Percentiles rank a stretch among this genome's conserved stretches.
Conservation (phyloP, 2,329 filamentous ascomycete species). For the Colletotrichum filicis region DNA sequence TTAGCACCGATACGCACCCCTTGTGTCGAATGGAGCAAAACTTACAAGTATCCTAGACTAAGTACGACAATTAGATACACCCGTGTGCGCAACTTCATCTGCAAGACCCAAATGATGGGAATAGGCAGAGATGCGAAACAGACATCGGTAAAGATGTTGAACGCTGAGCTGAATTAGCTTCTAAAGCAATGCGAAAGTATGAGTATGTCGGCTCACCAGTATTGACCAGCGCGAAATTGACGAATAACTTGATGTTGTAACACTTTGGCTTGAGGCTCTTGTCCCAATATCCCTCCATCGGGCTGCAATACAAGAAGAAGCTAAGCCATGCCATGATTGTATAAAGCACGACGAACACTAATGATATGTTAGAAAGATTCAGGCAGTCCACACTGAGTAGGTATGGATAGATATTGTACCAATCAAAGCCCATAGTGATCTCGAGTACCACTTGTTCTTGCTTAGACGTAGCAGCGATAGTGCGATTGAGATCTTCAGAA, state of each 20-base stretch:
- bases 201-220: conserved; percentile 10
- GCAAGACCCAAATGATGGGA: conserved; percentile 53
- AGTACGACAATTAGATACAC: conserved; percentile 53
- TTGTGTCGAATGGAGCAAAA: conserved; percentile 4
- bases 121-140: conserved; percentile 54
- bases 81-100: conserved; percentile 50
- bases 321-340: conserved; percentile 38
- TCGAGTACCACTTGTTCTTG: conserved; percentile 40
- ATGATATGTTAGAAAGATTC: not conserved
- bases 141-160: conserved; percentile 57
- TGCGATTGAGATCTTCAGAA: conserved; percentile 41
- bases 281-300: conserved; percentile 40
- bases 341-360: conserved; percentile 39
- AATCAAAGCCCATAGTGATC: conserved; percentile 39
- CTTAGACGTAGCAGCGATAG: conserved; percentile 38
- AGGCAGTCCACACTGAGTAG: no score
- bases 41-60: conserved; percentile 53
- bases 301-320: conserved; percentile 40
- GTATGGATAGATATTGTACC: conserved; percentile 8
- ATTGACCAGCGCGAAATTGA: conserved; percentile 54
- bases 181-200: not conserved
- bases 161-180: conserved; percentile 38
- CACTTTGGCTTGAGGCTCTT: conserved; percentile 32
- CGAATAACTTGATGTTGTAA: conserved; percentile 35
- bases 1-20: not conserved